Percentiles rank a stretch among this genome's conserved stretches.
Evolutionary conservation across 202 grass and related monocot species (phyloP).

Genomic region (Zizania palustris): DNA sequence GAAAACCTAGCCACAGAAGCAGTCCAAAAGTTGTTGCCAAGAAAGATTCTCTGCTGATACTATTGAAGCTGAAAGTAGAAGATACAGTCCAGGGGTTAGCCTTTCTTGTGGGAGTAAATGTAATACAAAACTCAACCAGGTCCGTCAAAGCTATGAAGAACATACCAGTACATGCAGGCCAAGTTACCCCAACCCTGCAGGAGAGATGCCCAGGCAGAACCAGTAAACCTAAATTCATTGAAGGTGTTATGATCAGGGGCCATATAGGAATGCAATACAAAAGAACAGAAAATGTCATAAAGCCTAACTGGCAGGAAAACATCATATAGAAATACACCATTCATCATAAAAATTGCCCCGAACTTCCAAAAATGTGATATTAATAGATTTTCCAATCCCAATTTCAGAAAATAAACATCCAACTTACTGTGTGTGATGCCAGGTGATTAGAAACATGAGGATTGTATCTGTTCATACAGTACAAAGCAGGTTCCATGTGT

Average conservation of each 20-base stretch:
- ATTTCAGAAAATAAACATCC: slow-evolving; percentile 11
- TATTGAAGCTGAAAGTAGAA: slow-evolving; percentile 64
- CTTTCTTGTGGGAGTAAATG: slow-evolving; percentile 17
- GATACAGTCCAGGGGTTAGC: slow-evolving; percentile 35
- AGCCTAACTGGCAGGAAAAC: neutral
- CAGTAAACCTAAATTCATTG: slow-evolving; percentile 73
- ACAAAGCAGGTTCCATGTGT: neutral
- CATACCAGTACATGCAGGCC: slow-evolving; percentile 88
- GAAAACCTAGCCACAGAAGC: slow-evolving; percentile 77
- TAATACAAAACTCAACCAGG: slow-evolving; percentile 1
- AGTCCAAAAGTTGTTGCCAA: slow-evolving; percentile 65
- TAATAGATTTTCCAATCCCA: neutral
- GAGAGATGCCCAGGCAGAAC: slow-evolving; percentile 74
- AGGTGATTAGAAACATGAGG: slow-evolving; percentile 1
- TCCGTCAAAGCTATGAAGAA: slow-evolving; percentile 16
- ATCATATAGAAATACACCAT: neutral
- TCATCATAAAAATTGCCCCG: neutral
- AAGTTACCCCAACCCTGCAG: slow-evolving; percentile 88
- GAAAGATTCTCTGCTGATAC: slow-evolving; percentile 88
- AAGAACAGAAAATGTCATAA: neutral
- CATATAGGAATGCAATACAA: slow-evolving; percentile 2
- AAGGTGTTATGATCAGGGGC: slow-evolving; percentile 34
- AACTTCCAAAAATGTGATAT: slow-evolving; percentile 18
- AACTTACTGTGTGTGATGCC: neutral
- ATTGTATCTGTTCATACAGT: neutral